Conservation (phyloP, 225 moss, liverwort and hornwort genomes). For the Physcomitrium patens region DNA sequence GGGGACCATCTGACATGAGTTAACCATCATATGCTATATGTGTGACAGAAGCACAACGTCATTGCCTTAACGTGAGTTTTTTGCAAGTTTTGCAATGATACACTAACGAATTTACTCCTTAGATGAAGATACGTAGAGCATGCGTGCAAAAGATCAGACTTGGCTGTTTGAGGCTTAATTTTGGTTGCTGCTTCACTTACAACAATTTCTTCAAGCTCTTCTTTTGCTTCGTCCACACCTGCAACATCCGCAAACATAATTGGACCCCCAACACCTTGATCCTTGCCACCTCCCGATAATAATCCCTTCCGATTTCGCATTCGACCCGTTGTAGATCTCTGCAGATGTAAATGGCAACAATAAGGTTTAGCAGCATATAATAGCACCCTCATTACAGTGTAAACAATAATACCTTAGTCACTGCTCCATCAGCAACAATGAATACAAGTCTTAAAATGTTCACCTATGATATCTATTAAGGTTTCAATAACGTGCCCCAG, state of each 20-base stretch:
- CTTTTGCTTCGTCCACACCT: constrained; percentile 97
- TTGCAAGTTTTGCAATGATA: background rate
- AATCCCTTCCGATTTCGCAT: constrained; percentile 79
- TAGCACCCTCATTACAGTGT: constrained; percentile 25
- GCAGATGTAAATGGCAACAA: constrained; percentile 35
- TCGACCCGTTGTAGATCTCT: constrained; percentile 88
- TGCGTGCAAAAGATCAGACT: constrained; percentile 1
- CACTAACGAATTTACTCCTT: constrained; percentile 9
- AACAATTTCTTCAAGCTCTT: constrained; percentile 98
- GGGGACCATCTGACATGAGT: background rate
- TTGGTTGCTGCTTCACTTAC: constrained; percentile 53
- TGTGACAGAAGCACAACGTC: constrained; percentile 13
- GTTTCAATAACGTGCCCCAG: background rate
- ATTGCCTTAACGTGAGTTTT: constrained; percentile 16
- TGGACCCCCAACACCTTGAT: constrained; percentile 73
- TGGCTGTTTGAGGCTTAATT: background rate
- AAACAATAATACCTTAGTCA: constrained; percentile 23
- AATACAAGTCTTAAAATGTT: constrained; percentile 14
- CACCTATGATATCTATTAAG: constrained; percentile 6
- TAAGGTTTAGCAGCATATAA: constrained; percentile 18
- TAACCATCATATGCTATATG: constrained; percentile 19
- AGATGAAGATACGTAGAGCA: background rate
- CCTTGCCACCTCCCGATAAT: constrained; percentile 78
- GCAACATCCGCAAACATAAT: constrained; percentile 97
- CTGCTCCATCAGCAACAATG: constrained; percentile 11